phyloP scores from a whole-genome alignment of 176 grass and related monocot species.

The Luzula sylvatica region DNA sequence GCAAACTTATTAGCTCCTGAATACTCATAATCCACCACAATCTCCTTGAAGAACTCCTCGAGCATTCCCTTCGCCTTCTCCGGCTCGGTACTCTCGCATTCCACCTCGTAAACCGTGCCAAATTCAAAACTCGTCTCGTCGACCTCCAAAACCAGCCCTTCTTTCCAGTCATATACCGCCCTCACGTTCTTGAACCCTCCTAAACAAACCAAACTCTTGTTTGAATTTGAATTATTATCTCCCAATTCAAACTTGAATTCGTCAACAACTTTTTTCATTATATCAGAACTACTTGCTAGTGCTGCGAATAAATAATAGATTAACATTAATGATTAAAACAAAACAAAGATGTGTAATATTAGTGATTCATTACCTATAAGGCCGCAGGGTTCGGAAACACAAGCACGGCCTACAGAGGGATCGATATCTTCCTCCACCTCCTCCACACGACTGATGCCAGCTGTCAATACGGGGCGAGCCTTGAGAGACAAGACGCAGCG shows the following conservation, averaged over 20 bases:
- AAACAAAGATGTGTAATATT: no score
- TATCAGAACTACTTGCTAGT: slow-evolving; percentile 31
- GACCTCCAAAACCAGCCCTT: slow-evolving; percentile 50
- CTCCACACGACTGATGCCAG: slow-evolving; percentile 74
- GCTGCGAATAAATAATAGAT: slow-evolving; percentile 17
- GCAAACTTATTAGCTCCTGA: slow-evolving; percentile 65
- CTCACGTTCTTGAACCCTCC: slow-evolving; percentile 82
- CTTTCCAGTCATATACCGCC: slow-evolving; percentile 49
- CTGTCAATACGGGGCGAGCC: slow-evolving; percentile 44
- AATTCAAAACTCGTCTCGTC: slow-evolving; percentile 77
- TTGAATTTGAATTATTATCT: no score
- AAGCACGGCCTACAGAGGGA: slow-evolving; percentile 52
- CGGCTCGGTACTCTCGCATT: slow-evolving; percentile 66
- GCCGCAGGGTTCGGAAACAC: slow-evolving; percentile 38
- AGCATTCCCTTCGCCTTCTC: slow-evolving; percentile 46
- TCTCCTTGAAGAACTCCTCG: slow-evolving; percentile 47
- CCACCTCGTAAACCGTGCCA: slow-evolving; percentile 60
- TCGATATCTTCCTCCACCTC: slow-evolving; percentile 75
- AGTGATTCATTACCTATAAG: slow-evolving; percentile 28
- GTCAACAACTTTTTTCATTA: slow-evolving; percentile 45
- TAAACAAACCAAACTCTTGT: slow-evolving; percentile 42
- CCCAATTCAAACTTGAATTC: slow-evolving; percentile 44
- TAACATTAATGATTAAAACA: no score
- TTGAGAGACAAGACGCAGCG: slow-evolving; percentile 76
- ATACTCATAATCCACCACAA: slow-evolving; percentile 50